Percentiles rank a stretch among this genome's conserved stretches.
Conservation (phyloP, 1,139 yeast species). For the Sugiyamaella grinbergsii region DNA sequence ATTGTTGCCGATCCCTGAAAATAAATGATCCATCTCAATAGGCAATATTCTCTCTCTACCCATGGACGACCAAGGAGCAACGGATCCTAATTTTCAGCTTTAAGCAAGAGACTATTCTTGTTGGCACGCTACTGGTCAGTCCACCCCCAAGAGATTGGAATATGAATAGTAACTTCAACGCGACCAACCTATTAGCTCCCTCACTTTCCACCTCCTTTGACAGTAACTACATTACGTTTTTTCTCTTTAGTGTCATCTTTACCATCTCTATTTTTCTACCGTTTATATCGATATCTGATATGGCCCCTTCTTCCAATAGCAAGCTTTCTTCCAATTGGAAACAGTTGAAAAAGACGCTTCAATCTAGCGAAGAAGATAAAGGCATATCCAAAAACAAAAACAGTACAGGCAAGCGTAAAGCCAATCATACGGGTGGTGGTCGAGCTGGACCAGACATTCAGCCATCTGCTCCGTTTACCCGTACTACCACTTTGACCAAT, state of each 20-base stretch:
- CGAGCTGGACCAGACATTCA: too few species aligned
- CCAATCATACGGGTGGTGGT: neutral
- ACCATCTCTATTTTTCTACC: neutral
- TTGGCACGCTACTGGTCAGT: too few species aligned
- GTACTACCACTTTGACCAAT: neutral
- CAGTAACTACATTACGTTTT: neutral
- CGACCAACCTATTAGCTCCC: too few species aligned
- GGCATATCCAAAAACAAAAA: neutral
- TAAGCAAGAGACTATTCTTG: too few species aligned
- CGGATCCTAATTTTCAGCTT: too few species aligned
- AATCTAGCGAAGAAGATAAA: neutral
- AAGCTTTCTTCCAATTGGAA: slow-evolving; percentile 33
- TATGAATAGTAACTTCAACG: too few species aligned
- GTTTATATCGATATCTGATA: neutral
- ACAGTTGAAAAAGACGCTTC: slow-evolving; percentile 27
- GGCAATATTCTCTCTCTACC: too few species aligned
- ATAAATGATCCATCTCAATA: too few species aligned
- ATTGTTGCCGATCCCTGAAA: too few species aligned
- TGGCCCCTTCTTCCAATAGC: slow-evolving; percentile 12
- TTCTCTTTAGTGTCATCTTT: neutral
- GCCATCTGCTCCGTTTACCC: neutral
- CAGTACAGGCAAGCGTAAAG: neutral
- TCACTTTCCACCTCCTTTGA: neutral
- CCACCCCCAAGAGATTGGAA: too few species aligned
- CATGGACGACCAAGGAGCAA: too few species aligned